Conservation (phyloP, 805 yeast genomes). For the Saturnispora silvae region DNA sequence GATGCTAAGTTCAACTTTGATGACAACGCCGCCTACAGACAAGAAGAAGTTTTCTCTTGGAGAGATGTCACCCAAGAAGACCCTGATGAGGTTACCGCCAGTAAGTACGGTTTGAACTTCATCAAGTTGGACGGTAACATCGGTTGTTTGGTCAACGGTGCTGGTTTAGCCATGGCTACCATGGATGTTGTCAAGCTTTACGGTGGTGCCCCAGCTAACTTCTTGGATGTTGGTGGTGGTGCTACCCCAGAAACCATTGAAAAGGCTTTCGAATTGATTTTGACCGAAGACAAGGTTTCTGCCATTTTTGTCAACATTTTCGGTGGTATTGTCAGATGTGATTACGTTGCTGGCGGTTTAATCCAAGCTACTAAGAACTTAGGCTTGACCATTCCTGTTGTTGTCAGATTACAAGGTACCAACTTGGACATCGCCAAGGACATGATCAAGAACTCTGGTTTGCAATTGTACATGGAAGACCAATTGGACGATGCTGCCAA, state of each 20-base stretch:
- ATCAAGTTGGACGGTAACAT: constrained; percentile 97
- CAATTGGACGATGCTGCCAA: constrained; percentile 97
- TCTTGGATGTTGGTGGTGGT: constrained; percentile 99
- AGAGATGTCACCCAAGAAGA: constrained; percentile 97
- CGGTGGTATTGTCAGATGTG: constrained; percentile 99
- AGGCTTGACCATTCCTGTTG: constrained; percentile 86
- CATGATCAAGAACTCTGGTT: constrained; percentile 77
- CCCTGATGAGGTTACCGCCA: constrained; percentile 91
- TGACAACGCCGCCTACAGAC: constrained; percentile 93
- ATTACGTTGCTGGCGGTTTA: constrained; percentile 95
- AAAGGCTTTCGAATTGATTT: constrained; percentile 88
- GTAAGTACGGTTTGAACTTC: constrained; percentile 83
- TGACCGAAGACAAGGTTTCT: constrained; percentile 79
- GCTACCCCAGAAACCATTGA: constrained; percentile 98
- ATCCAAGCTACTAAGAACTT: constrained; percentile 90
- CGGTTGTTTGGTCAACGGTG: constrained; percentile 98
- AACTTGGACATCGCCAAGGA: constrained; percentile 83
- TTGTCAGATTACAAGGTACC: constrained; percentile 98
- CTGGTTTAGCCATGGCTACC: constrained; percentile 99
- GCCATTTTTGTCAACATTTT: constrained; percentile 97
- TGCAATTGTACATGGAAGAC: constrained; percentile 82
- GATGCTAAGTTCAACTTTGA: constrained; percentile 98
- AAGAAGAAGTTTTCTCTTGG: constrained; percentile 89
- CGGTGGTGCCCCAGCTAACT: constrained; percentile 99
- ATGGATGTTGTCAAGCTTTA: constrained; percentile 97